phyloP scores from a whole-genome alignment of 1,284 basidiomycete genomes.

The Leccinum fallax region DNA sequence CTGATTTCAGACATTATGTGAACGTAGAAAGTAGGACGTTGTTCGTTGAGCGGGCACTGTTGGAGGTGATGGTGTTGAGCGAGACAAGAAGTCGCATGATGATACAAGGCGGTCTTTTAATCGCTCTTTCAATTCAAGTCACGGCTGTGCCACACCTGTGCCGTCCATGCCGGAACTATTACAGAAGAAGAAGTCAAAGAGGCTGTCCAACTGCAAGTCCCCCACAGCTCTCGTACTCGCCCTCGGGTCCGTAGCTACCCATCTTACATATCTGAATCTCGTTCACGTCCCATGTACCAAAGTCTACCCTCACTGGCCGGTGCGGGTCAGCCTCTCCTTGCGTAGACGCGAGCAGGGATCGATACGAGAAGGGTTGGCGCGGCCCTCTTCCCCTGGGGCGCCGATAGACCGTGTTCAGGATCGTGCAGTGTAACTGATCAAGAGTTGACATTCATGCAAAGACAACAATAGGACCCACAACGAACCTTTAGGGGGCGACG shows the following conservation, averaged over 20 bases:
- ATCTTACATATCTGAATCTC: conserved; percentile 39
- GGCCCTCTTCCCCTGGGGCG: conserved; percentile 39
- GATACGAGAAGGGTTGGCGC: conserved; percentile 51
- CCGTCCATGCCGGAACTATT: conserved; percentile 23
- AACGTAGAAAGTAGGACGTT: conserved; percentile 37
- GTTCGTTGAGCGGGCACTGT: conserved; percentile 38
- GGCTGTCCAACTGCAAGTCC: conserved; percentile 15
- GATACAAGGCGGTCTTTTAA: conserved; percentile 40
- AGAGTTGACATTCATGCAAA: not conserved
- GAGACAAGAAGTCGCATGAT: conserved; percentile 41
- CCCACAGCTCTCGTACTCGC: conserved; percentile 37
- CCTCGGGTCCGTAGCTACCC: conserved; percentile 37
- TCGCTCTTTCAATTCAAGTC: conserved; percentile 35
- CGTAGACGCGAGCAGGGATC: conserved; percentile 41
- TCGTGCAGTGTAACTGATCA: conserved; percentile 65
- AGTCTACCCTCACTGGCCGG: conserved; percentile 26
- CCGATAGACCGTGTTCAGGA: conserved; percentile 63
- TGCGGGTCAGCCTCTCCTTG: conserved; percentile 7
- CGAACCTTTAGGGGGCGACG: conserved; percentile 61
- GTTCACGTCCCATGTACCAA: conserved; percentile 34
- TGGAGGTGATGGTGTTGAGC: conserved; percentile 41
- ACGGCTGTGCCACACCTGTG: conserved; percentile 38
- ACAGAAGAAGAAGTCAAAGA: conserved; percentile 3
- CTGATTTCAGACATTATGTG: conserved; percentile 67
- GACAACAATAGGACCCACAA: conserved; percentile 1